These are phyloP conservation scores for Fagopyrum homotropicum DNA, from an alignment of 148 eudicot genomes.

Conservation along the genomic window DNA sequence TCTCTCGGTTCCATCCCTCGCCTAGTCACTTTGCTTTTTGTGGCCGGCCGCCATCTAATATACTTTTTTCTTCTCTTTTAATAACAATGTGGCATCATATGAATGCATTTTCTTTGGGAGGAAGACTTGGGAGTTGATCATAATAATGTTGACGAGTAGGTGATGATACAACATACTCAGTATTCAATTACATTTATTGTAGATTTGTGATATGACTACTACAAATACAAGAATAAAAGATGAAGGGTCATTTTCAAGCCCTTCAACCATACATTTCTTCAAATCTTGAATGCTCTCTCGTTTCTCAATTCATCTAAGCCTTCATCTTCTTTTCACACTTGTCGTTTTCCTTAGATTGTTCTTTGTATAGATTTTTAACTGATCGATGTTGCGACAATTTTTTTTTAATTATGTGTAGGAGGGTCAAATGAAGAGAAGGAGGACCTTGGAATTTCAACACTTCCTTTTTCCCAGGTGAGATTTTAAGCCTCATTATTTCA, in stretches of 20 bases:
- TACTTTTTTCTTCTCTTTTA: too few species aligned
- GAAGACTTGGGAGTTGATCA: conserved; percentile 92
- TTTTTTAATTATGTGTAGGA: too few species aligned
- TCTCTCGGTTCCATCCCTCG: too few species aligned
- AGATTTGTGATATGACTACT: background rate
- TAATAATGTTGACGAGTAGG: conserved; percentile 84
- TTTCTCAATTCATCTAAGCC: background rate
- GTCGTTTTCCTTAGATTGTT: background rate
- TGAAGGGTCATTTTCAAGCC: conserved; percentile 8
- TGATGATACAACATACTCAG: background rate
- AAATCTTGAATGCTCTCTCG: background rate
- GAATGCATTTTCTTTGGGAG: conserved; percentile 95
- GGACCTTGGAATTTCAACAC: too few species aligned
- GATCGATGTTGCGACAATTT: too few species aligned
- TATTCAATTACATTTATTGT: background rate
- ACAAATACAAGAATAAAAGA: conserved; percentile 1
- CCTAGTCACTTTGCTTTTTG: too few species aligned
- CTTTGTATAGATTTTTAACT: too few species aligned
- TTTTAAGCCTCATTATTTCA: too few species aligned
- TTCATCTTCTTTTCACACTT: background rate
- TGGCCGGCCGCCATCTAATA: too few species aligned
- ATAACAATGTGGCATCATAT: conserved; percentile 66
- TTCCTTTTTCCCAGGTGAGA: too few species aligned
- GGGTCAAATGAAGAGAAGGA: too few species aligned
- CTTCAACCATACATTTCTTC: background rate